Base-by-base conservation (phyloP, 805 yeast species). In the Metschnikowia shivogae region DNA sequence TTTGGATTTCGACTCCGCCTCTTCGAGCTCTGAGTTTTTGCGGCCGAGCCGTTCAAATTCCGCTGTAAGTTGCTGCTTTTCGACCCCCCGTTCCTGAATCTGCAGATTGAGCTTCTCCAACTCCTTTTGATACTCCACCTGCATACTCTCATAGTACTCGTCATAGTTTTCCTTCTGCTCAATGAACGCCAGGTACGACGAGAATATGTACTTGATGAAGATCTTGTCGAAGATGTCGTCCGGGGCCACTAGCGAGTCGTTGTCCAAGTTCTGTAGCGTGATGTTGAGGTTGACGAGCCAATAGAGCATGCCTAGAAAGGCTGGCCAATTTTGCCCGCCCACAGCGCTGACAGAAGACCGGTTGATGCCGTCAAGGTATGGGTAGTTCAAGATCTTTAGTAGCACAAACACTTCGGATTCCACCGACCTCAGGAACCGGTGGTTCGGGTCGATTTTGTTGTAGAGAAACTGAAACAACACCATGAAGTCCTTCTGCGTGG, bases 311-410 rank as follows among this genome's bases (percentile, higher is more conserved):
- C 93, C 96, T 34, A 89, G 62, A 52, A 88, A 86, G 6, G 77
- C 76, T 10, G 87, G 89, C 97, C 97, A 89, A 53, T 81, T 82
- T 39, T 84, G 81, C 2, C 96, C 95, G 5, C 96, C 96, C 10
- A 88, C 96, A 0, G 96, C 96, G 32, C 89, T 80, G 32, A 89
- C 82, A 59, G 88, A 95, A 1, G 93, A 84, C 57, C 89, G 83
- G 62, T 84, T 86, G 33, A 90, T 81, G 0, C 86, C 71, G 34
- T 86, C 95, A 46, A 88, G 63, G 60, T 84, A 88, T 1, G 97
- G 97, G 56, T 89, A 89, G 39, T 78, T 78, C 48, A 89, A 61
- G 31, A 72, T 73, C 58, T 80, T 83, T 54, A 89, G 66, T 14
- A 87, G 65, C 14, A 77, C 73, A 49, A 82, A 84, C 3, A 89